Evolutionary conservation across 108 stramenopile genomes (phyloP), one percentile per base, ranked within the genome.

Genomic region (Mediolabrus comicus): DNA sequence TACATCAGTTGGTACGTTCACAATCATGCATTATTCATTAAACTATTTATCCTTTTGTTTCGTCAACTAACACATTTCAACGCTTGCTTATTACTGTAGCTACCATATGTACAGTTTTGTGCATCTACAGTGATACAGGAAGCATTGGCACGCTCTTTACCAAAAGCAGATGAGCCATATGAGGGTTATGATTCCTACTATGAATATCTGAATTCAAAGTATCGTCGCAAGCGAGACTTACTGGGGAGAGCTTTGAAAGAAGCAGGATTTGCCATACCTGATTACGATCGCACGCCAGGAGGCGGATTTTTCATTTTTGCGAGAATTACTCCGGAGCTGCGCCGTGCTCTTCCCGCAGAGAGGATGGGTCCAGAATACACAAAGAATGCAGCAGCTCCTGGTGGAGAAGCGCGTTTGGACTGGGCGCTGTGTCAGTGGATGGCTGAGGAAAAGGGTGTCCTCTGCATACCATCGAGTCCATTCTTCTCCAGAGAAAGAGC

Each of bases 261-360:
- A 14, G 90, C 83, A 26, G 90, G 93, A 16, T 95, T 95, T 70
- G 90, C 84, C 11, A 81, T 92, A 10, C 89, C 90, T 12, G 84
- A 92, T 68, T 92, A 90, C 62, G 84, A 86, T 29, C 43, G 34
- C 1, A 88, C 85, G 25, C 86, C 88, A 12, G 92, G 95, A 49
- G 97, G 98, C 16, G 94, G 94, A 13, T 98, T 98, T 75, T 99
- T 98, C 75, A 89, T 99, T 52, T 92, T 99, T 60, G 98, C 96
- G 14, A 63, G 87, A 24, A 86, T 87, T 32, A 86, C 88, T 32
- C 77, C 79, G 19, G 89, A 84, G n/a, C 80, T 97, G 33, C 62
- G 28, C 7, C 49, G 69, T 14, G 68, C 60, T 12, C 63, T 92
- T 28, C 92, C 89, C 14, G 4, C 59, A 19, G 54, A 80, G 11